Conservation (phyloP, 768 basidiomycete genomes). For the Hypholoma sublateritium region DNA sequence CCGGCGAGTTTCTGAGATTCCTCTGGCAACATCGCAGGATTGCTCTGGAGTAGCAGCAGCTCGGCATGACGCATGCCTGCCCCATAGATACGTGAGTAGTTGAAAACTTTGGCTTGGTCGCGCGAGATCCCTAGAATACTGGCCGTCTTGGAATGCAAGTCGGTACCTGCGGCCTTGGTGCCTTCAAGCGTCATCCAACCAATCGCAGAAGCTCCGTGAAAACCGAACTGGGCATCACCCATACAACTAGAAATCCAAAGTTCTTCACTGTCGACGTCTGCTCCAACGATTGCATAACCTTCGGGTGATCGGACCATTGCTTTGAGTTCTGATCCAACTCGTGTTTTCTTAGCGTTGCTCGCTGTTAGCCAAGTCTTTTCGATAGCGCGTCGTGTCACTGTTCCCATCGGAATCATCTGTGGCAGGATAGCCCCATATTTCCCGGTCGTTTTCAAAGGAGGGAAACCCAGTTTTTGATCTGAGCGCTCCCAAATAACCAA, state of each 20-base stretch:
- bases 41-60: slow-evolving; percentile 83
- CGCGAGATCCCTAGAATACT: slow-evolving; percentile 89
- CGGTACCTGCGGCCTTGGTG: slow-evolving; percentile 91
- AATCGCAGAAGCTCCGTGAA: slow-evolving; percentile 94
- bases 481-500: slow-evolving; percentile 83
- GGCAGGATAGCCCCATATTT: slow-evolving; percentile 93
- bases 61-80: slow-evolving; percentile 95
- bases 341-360: slow-evolving; percentile 95
- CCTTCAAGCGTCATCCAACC: slow-evolving; percentile 99
- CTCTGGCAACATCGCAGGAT: slow-evolving; percentile 73
- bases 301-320: slow-evolving; percentile 95
- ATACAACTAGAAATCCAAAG: slow-evolving; percentile 98
- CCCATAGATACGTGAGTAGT: slow-evolving; percentile 98
- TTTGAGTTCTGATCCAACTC: slow-evolving; percentile 97
- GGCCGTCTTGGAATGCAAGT: slow-evolving; percentile 96
- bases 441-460: slow-evolving; percentile 14
- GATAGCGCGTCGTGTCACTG: slow-evolving; percentile 94
- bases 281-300: slow-evolving; percentile 94
- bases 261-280: slow-evolving; percentile 98
- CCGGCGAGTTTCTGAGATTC: slow-evolving; percentile 80
- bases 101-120: slow-evolving; percentile 97
- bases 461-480: slow-evolving; percentile 53
- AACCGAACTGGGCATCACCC: slow-evolving; percentile 97
- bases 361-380: slow-evolving; percentile 99
- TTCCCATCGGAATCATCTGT: slow-evolving; percentile 98